Conservation (phyloP, 345 rosid species). For the Aegle marmelos region DNA sequence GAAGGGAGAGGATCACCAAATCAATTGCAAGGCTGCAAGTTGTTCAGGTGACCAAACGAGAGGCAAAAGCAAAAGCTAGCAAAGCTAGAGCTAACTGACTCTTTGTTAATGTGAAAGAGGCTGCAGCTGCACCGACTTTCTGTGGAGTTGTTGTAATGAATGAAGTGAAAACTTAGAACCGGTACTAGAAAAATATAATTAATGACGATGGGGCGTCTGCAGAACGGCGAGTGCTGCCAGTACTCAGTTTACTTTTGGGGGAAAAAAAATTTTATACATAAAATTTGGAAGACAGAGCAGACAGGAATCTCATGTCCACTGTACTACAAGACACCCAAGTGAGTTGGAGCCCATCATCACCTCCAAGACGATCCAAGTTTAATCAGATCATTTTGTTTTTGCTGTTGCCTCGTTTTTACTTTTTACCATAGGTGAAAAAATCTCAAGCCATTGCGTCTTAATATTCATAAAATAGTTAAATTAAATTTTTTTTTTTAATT, state of each 20-base stretch:
- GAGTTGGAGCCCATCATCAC: constrained; percentile 31
- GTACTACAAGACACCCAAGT: constrained; percentile 32
- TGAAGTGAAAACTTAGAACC: not conserved
- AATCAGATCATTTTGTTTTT: not conserved
- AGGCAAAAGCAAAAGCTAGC: constrained; percentile 7
- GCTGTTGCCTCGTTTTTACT: not conserved
- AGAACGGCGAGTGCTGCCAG: not conserved
- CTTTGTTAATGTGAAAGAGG: not conserved
- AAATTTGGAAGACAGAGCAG: not conserved
- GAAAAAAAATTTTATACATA: not conserved
- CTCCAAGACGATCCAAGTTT: not conserved
- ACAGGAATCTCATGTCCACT: constrained; percentile 32
- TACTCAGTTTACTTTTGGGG: not conserved
- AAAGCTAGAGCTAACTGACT: not conserved
- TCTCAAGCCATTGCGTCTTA: not conserved
- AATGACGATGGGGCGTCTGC: not conserved
- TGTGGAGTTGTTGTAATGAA: constrained; percentile 17
- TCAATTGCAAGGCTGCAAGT: constrained; percentile 47
- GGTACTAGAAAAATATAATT: not conserved
- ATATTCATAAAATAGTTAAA: no score
- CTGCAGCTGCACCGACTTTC: not conserved
- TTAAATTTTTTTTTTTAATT: no score
- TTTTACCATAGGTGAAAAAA: constrained; percentile 4
- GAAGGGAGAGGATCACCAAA: constrained; percentile 53
- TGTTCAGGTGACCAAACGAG: constrained; percentile 67